phyloP scores from a whole-genome alignment of 441 rosid species.

The Manihot esculenta region DNA sequence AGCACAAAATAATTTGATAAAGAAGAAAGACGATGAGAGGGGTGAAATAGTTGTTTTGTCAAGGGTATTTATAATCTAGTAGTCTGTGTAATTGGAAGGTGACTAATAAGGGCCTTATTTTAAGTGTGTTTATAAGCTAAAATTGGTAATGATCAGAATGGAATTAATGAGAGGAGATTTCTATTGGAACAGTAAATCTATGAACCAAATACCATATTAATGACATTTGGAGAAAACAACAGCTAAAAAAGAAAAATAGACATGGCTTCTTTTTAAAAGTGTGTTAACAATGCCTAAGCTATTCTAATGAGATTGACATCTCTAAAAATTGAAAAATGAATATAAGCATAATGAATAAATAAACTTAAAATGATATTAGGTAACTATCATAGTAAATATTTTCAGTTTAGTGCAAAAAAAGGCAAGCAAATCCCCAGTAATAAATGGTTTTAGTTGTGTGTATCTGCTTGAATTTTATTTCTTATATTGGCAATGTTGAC shows the following conservation, averaged over 20 bases:
- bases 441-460: not conserved
- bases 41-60: not conserved
- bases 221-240: not conserved
- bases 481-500: not conserved
- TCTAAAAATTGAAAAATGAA: not conserved
- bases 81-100: not conserved
- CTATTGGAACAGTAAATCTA: not conserved
- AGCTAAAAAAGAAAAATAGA: not conserved
- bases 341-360: not conserved
- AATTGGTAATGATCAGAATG: not conserved
- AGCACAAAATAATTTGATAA: not conserved
- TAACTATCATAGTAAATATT: not conserved
- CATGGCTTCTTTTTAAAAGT: not conserved
- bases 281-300: not conserved
- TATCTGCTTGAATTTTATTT: not conserved
- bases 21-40: not conserved
- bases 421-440: not conserved
- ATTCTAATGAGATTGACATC: not conserved
- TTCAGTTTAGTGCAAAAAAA: not conserved
- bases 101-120: not conserved
- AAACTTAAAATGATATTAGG: not conserved
- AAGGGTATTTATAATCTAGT: not conserved
- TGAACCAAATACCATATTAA: not conserved
- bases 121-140: not conserved
- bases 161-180: not conserved